Base-by-base conservation (phyloP, 768 basidiomycete genomes). In the Leccinum olivaceopallidum region DNA sequence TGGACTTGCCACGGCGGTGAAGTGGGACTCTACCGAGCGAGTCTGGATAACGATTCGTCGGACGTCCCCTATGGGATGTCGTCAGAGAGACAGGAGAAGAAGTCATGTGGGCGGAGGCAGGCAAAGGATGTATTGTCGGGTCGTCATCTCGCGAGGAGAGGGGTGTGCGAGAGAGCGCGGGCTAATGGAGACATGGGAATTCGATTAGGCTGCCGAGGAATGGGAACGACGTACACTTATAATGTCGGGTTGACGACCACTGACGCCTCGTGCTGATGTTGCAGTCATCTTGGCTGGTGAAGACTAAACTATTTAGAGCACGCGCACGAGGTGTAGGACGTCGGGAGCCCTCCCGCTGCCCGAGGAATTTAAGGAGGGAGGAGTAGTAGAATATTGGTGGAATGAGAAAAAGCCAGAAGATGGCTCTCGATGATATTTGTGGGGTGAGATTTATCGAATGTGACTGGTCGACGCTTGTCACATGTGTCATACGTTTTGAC, bases 1-100 rank as follows among this genome's bases (percentile, higher is more conserved):
- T 84, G 3, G 91, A 92, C 20, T 84, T 92, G 2, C 92, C 92
- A 58, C 91, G 79, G 24, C 89, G 81, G 69, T 92, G 90, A 14
- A 92, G 76, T 0, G 89, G 91, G 6, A 90, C 87, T 30, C 87
- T 84, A 5, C 84, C 82, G 7, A 90, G 82, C 48, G 75, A 70
- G 10, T 83, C 80, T 2, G 85, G 85, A 68, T 90, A 90, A 18
- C 81, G 83, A 28, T 76, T 66, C 36, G 76, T 70, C 0, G 73
- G 64, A 48, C 83, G 79, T 48, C 76, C 76, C 47, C 74, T 67
- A 4, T 74, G 77, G 3, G 81, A 81, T 0, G 83, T 83, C 6
- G 83, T 83, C 5, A 67, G 67, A 6, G 79, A 80, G 24, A 74
- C 71, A 4, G 77, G 51, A 7, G 65, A 55, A 20, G 28, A 7